Evolutionary conservation across 2,329 filamentous ascomycete genomes (phyloP).

Genomic region (Teratosphaeria pseudoeucalypti): DNA sequence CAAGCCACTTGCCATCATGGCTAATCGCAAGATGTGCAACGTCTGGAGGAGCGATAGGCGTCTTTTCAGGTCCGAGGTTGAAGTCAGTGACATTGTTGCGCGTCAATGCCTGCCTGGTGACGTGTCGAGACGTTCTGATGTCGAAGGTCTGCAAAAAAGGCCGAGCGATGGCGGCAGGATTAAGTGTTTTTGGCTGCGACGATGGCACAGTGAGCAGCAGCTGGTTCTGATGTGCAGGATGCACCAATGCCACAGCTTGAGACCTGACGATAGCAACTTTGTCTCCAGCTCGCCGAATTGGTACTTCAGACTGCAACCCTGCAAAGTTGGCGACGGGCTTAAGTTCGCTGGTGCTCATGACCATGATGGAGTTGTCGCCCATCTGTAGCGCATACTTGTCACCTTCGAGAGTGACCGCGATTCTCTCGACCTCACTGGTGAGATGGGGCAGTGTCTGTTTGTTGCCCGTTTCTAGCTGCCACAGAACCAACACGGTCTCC

Average conservation of each 20-base stretch:
- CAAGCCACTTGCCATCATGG: constrained; percentile 76
- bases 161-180: constrained; percentile 30
- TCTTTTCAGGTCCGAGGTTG: constrained; percentile 62
- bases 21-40: constrained; percentile 68
- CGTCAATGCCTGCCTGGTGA: constrained; percentile 79
- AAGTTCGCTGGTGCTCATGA: constrained; percentile 82
- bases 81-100: constrained; percentile 77
- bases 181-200: constrained; percentile 33
- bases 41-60: constrained; percentile 64
- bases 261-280: constrained; percentile 3
- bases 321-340: constrained; percentile 74
- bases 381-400: constrained; percentile 75
- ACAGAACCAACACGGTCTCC: constrained; percentile 81
- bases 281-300: background rate
- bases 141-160: constrained; percentile 77
- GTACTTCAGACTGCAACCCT: constrained; percentile 54
- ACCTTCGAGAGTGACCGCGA: constrained; percentile 70
- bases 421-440: constrained; percentile 70
- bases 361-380: constrained; percentile 84
- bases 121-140: constrained; percentile 63
- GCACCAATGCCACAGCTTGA: constrained; percentile 26
- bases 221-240: constrained; percentile 31
- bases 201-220: constrained; percentile 42
- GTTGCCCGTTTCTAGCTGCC: constrained; percentile 82
- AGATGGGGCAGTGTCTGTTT: constrained; percentile 84